Percentiles rank a stretch among this genome's conserved stretches.
phyloP scores from a whole-genome alignment of 116 monocot genomes.

The Zostera marina region DNA sequence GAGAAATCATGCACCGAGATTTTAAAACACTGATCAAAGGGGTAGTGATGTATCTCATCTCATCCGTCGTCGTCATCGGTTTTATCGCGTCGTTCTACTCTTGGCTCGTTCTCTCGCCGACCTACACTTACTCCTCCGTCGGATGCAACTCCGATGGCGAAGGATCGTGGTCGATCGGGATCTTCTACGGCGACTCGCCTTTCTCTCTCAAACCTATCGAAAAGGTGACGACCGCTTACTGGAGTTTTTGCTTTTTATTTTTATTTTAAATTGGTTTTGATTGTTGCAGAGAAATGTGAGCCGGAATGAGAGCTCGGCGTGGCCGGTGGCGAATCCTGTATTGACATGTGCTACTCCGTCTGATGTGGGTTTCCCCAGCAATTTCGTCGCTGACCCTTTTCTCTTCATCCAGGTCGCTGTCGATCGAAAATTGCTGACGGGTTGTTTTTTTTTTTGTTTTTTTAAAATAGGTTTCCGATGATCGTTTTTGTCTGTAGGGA shows the following conservation, averaged over 20 bases:
- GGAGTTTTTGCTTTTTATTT: not conserved
- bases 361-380: conserved; percentile 50
- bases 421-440: not conserved
- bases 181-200: conserved; percentile 68
- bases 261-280: not conserved
- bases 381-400: conserved; percentile 89
- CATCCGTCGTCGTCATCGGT: conserved; percentile 20
- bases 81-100: conserved; percentile 37
- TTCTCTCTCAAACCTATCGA: conserved; percentile 64
- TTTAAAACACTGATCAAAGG: not conserved
- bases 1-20: not conserved
- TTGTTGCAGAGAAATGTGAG: conserved; percentile 30
- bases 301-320: conserved; percentile 55
- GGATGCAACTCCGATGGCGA: conserved; percentile 60
- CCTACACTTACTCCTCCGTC: conserved; percentile 7
- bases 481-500: conserved; percentile 29
- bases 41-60: conserved; percentile 26
- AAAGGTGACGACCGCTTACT: conserved; percentile 11
- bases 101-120: conserved; percentile 20
- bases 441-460: too few species aligned
- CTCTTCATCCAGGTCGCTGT: conserved; percentile 41
- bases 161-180: conserved; percentile 73
- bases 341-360: conserved; percentile 49
- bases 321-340: conserved; percentile 85
- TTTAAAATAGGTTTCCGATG: too few species aligned